These are phyloP conservation scores for Pluteus cervinus DNA, from an alignment of 768 basidiomycete genomes.

Conservation along the genomic window DNA sequence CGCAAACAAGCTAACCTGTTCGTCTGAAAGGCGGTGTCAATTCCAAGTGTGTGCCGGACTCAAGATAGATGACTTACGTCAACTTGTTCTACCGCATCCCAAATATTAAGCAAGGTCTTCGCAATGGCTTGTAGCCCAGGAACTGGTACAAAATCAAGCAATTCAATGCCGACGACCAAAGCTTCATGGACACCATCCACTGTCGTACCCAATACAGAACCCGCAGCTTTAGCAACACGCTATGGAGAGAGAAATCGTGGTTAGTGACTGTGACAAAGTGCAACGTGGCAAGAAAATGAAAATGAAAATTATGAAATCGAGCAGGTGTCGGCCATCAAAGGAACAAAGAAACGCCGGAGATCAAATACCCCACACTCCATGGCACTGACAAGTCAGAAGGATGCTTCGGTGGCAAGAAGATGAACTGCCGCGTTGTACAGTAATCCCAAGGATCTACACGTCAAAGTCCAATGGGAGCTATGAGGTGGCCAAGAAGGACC, in stretches of 20 bases:
- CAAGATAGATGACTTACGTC: conserved; percentile 37
- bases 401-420: too few species aligned
- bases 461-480: too few species aligned
- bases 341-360: too few species aligned
- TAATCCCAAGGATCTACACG: too few species aligned
- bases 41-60: not conserved
- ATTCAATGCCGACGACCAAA: conserved; percentile 24
- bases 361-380: too few species aligned
- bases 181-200: conserved; percentile 30
- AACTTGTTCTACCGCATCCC: conserved; percentile 47
- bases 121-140: conserved; percentile 47
- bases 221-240: conserved; percentile 26
- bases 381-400: too few species aligned
- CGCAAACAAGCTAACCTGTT: conserved; percentile 54
- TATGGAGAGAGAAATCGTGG: conserved; percentile 7
- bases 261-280: not conserved
- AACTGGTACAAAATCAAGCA: conserved; percentile 42
- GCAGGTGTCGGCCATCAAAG: not conserved
- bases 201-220: conserved; percentile 28
- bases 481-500: too few species aligned
- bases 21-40: conserved; percentile 26
- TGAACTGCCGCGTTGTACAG: too few species aligned
- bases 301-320: conserved; percentile 6
- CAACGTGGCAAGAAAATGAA: not conserved
- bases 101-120: conserved; percentile 41